Conservation (phyloP, 2,329 filamentous ascomycete genomes). For the Talaromyces sp. region DNA sequence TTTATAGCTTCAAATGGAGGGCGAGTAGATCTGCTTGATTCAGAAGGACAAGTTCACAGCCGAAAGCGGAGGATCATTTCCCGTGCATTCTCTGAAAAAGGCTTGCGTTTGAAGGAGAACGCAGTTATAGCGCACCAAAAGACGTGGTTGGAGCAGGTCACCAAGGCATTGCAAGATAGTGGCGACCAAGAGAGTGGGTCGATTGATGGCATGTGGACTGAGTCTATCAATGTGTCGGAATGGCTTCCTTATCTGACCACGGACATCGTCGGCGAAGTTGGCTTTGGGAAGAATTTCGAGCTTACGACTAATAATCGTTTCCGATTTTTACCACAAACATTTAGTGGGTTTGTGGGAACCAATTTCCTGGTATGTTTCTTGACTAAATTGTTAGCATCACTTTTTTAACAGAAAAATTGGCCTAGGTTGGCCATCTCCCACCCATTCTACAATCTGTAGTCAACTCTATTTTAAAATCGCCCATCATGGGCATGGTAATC, state of each 20-base stretch:
- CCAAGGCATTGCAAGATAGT: not conserved
- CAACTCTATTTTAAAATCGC: not conserved
- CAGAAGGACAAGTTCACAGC: not conserved
- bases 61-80: not conserved
- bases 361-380: not conserved
- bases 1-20: not conserved
- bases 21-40: not conserved
- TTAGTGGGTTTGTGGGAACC: not conserved
- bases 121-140: not conserved
- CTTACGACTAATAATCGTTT: not conserved
- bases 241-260: conserved; percentile 12
- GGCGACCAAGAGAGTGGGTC: not conserved
- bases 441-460: not conserved
- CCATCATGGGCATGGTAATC: not conserved
- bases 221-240: not conserved
- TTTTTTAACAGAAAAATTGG: not conserved
- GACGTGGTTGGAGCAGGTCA: not conserved
- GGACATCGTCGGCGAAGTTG: not conserved
- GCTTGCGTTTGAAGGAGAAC: not conserved
- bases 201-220: not conserved
- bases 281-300: not conserved
- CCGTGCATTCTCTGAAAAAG: not conserved
- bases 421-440: not conserved
- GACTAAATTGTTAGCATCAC: too few relatives aligned
- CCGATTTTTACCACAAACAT: not conserved